A percentile compares a stretch with the other conserved stretches of the same genome.
phyloP scores from a whole-genome alignment of 768 basidiomycete species.

The Imleria badia region DNA sequence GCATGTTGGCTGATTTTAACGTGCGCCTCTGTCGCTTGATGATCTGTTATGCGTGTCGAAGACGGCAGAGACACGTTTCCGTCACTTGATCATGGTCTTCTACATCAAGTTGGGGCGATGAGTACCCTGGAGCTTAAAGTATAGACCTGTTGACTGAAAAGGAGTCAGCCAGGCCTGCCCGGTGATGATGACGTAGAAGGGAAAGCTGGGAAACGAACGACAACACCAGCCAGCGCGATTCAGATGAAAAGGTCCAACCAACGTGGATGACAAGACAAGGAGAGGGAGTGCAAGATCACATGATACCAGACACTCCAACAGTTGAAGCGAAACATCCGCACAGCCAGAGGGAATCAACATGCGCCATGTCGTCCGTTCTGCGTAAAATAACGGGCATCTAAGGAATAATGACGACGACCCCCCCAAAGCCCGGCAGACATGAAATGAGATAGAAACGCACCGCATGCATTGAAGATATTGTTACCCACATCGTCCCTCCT shows the following conservation, averaged over 20 bases:
- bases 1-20: conserved; percentile 66
- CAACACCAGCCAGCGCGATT: background rate
- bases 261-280: conserved; percentile 28
- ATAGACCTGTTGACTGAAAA: conserved; percentile 64
- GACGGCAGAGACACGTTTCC: conserved; percentile 91
- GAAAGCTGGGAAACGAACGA: background rate
- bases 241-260: conserved; percentile 6
- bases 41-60: conserved; percentile 66
- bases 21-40: conserved; percentile 86
- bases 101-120: conserved; percentile 99
- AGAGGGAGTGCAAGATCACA: conserved; percentile 21
- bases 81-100: conserved; percentile 96
- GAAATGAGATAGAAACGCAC: conserved; percentile 49
- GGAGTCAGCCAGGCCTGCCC: conserved; percentile 12
- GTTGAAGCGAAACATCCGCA: conserved; percentile 21
- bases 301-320: conserved; percentile 6
- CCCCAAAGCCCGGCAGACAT: conserved; percentile 21
- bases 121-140: conserved; percentile 97
- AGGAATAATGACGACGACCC: conserved; percentile 17
- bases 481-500: conserved; percentile 87
- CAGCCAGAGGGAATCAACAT: conserved; percentile 24
- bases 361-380: conserved; percentile 18
- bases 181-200: background rate
- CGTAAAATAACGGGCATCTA: conserved; percentile 20
- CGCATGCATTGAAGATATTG: conserved; percentile 94